Evolutionary conservation across 495 filamentous ascomycete genomes (phyloP), one percentile per base, ranked within the genome.

Genomic region (Evansstolkia leycettana): DNA sequence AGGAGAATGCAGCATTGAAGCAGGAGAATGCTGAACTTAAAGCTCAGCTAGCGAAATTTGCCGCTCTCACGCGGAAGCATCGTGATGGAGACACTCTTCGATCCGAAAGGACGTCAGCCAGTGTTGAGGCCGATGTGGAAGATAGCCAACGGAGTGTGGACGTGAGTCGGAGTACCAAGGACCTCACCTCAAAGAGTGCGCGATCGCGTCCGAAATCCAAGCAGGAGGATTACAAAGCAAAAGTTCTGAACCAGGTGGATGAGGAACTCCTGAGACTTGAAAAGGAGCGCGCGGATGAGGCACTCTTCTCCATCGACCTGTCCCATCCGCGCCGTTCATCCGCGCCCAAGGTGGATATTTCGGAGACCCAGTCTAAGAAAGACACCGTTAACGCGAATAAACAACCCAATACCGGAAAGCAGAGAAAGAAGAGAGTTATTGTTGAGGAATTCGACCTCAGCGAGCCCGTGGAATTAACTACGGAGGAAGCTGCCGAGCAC

Each of bases 11-110:
- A 23, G 54, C 39, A 11, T 42, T 76, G n/a, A 54, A 51, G 20
- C 47, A 58, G 28, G 68, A 73, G 40, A 70, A 73, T 41, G 37
- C 57, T 7, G 57, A 62, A 11, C 59, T 78, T 18, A 65, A 59
- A 38, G 43, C 51, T 13, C 66, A 67, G 17, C 41, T 68, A 27
- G 34, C 33, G 11, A 54, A 54, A 18, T 42, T 51, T 14, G 33
- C 34, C 13, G 28, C 41, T 8, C 41, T 45, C 0, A 13, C 29
- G 17, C 43, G 45, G 15, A 55, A 48, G 29, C n/a, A 34, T 7
- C 52, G 42, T 2, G 60, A 60, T 28, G 41, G 52, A 10, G 57
- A 62, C 0, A 58, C 52, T 8, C 36, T 29, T n/a, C 48, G 52
- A 9, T 56, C 55, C 2, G 59, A 63, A 8, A 44, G 45, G 8